Percentiles rank a stretch among this genome's conserved stretches.
These are phyloP conservation scores for Paraconiothyrium brasiliense DNA, from an alignment of 2,329 filamentous ascomycete genomes.

Conservation along the genomic window DNA sequence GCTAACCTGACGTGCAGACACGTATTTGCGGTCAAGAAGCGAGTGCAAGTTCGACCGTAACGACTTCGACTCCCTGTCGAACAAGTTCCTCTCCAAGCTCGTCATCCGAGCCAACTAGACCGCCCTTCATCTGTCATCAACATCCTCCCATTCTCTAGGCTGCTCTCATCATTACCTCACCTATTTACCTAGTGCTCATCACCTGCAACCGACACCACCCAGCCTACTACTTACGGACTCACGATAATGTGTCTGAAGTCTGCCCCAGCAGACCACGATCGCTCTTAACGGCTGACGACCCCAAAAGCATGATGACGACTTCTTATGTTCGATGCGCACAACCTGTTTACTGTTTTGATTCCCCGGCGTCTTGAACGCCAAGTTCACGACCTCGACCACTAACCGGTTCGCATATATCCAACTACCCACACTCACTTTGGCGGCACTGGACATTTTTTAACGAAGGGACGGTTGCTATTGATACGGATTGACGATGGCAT, in stretches of 20 bases:
- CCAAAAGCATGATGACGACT: constrained; percentile 41
- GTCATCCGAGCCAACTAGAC: constrained; percentile 89
- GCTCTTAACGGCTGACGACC: constrained; percentile 46
- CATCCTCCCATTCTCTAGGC: constrained; percentile 22
- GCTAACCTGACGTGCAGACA: constrained; percentile 70
- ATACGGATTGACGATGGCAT: constrained; percentile 42
- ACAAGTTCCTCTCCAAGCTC: constrained; percentile 96
- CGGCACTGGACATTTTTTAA: constrained; percentile 37
- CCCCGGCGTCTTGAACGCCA: constrained; percentile 48
- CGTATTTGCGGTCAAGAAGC: constrained; percentile 82
- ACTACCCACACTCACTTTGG: constrained; percentile 42
- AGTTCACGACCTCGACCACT: constrained; percentile 37
- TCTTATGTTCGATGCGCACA: constrained; percentile 34
- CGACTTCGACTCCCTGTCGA: constrained; percentile 94
- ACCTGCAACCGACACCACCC: constrained; percentile 32
- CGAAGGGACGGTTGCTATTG: constrained; percentile 29
- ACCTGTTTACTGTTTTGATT: constrained; percentile 47
- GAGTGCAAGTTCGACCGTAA: constrained; percentile 86
- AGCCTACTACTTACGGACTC: constrained; percentile 35
- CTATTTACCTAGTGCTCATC: constrained; percentile 37
- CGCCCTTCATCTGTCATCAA: constrained; percentile 25
- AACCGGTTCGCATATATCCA: constrained; percentile 32
- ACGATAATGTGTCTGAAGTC: constrained; percentile 44
- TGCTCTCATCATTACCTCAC: constrained; percentile 27
- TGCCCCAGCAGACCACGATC: constrained; percentile 33